These are phyloP conservation scores for Fallopia convolvulus DNA, from an alignment of 148 eudicot species.

Conservation along the genomic window DNA sequence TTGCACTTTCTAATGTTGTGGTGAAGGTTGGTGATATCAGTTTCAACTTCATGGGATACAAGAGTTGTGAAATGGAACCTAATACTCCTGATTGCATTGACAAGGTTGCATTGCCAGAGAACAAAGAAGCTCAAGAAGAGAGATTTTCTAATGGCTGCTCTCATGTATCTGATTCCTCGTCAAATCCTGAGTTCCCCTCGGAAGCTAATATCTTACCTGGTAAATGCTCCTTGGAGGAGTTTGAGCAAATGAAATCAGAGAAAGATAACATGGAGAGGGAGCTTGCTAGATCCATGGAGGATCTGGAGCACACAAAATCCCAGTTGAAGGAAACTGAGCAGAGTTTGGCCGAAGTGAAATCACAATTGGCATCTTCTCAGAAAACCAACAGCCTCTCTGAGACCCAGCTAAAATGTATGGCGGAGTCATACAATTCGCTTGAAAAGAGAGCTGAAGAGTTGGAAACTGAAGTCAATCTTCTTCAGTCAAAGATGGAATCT, in stretches of 20 bases:
- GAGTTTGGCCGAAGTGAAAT: constrained; percentile 55
- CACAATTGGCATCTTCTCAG: constrained; percentile 58
- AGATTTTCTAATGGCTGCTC: constrained; percentile 45
- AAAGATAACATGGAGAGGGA: constrained; percentile 56
- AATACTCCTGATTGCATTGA: constrained; percentile 79
- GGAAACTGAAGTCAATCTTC: constrained; percentile 52
- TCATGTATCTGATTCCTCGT: constrained; percentile 57
- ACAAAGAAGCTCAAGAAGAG: constrained; percentile 44
- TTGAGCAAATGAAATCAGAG: constrained; percentile 63
- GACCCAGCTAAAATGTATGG: constrained; percentile 96
- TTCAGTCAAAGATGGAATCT: constrained; percentile 39
- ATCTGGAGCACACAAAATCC: constrained; percentile 48
- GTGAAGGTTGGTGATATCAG: constrained; percentile 48
- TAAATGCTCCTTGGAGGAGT: constrained; percentile 64
- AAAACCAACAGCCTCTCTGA: constrained; percentile 71
- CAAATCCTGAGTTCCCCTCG: constrained; percentile 77
- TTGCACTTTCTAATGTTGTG: constrained; percentile 56
- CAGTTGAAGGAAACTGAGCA: constrained; percentile 62
- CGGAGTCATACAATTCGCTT: constrained; percentile 80
- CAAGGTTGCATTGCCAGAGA: constrained; percentile 85
- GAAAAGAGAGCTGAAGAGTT: constrained; percentile 71
- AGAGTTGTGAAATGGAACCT: constrained; percentile 44
- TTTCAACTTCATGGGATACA: constrained; percentile 52
- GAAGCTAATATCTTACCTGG: constrained; percentile 69
- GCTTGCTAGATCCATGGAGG: constrained; percentile 46